These are phyloP conservation scores for Mortierella sp. DNA, from an alignment of 371 early-diverging fungal genomes.

Conservation along the genomic window DNA sequence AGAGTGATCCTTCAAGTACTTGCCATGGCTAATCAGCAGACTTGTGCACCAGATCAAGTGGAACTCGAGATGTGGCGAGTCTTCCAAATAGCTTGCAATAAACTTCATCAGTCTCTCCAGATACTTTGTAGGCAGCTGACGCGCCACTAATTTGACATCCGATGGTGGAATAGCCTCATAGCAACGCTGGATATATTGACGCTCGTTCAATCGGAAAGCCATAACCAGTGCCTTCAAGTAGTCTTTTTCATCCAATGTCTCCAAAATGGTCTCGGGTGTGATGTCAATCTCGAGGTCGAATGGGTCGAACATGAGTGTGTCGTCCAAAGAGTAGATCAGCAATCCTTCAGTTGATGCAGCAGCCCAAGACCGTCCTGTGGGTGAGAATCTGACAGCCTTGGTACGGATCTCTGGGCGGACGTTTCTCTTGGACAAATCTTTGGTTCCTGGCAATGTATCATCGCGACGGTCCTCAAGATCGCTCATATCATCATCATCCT, in stretches of 20 bases:
- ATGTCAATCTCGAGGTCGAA: conserved; percentile 97
- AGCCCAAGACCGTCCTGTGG: conserved; percentile 95
- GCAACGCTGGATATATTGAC: conserved; percentile 75
- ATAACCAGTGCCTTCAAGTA: conserved; percentile 90
- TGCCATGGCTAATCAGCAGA: conserved; percentile 84
- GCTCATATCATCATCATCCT: conserved; percentile 79
- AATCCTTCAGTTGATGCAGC: conserved; percentile 98
- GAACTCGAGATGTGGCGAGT: conserved; percentile 88
- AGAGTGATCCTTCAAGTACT: conserved; percentile 83
- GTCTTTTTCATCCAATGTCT: conserved; percentile 77
- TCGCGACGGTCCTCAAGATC: conserved; percentile 91
- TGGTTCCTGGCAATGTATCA: conserved; percentile 88
- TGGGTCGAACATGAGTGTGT: conserved; percentile 94
- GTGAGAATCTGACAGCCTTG: conserved; percentile 89
- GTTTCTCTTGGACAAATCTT: conserved; percentile 84
- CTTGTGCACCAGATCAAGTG: conserved; percentile 85
- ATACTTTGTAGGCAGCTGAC: conserved; percentile 87
- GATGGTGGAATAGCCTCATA: conserved; percentile 86
- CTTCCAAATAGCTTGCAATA: conserved; percentile 81
- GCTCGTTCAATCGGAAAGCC: conserved; percentile 93
- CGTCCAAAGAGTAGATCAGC: conserved; percentile 93
- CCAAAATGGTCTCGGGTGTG: conserved; percentile 88
- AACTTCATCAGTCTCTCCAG: conserved; percentile 86
- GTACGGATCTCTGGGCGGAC: conserved; percentile 86
- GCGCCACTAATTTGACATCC: conserved; percentile 80